Percentiles rank a stretch among this genome's conserved stretches.
These are phyloP conservation scores for Pelargonium australe DNA, from an alignment of 441 rosid species.

Conservation along the genomic window DNA sequence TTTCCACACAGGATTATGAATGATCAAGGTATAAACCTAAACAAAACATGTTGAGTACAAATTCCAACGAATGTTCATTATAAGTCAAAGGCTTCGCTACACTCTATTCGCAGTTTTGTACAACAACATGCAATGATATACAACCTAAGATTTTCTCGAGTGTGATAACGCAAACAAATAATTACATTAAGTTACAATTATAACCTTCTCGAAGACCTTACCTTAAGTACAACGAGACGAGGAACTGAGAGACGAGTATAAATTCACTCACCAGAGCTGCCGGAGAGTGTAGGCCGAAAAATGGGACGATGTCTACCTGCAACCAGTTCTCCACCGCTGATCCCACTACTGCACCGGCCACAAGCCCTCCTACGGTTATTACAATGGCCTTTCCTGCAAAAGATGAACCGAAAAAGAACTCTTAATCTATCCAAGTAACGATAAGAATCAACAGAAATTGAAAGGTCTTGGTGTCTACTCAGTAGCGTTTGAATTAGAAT, in stretches of 20 bases:
- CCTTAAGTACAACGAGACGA: slow-evolving; percentile 73
- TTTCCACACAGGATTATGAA: too few relatives aligned
- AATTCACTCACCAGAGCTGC: slow-evolving; percentile 81
- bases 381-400: slow-evolving; percentile 73
- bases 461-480: background rate
- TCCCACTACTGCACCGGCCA: slow-evolving; percentile 87
- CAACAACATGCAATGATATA: slow-evolving; percentile 30
- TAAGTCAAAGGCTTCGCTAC: too few relatives aligned
- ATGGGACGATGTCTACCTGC: slow-evolving; percentile 90
- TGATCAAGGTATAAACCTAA: too few relatives aligned
- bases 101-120: too few relatives aligned
- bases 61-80: too few relatives aligned
- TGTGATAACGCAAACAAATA: slow-evolving; percentile 32
- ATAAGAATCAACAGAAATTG: background rate
- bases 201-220: slow-evolving; percentile 30
- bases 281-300: slow-evolving; percentile 79
- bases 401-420: slow-evolving; percentile 9
- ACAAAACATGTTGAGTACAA: too few relatives aligned
- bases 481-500: too few relatives aligned
- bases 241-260: slow-evolving; percentile 72
- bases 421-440: background rate
- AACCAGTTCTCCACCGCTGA: slow-evolving; percentile 82
- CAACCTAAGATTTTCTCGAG: slow-evolving; percentile 34
- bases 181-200: slow-evolving; percentile 30
- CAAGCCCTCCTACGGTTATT: slow-evolving; percentile 75